These are phyloP conservation scores for Lachnellula hyalina DNA, from an alignment of 2,329 filamentous ascomycete species.

Conservation along the genomic window DNA sequence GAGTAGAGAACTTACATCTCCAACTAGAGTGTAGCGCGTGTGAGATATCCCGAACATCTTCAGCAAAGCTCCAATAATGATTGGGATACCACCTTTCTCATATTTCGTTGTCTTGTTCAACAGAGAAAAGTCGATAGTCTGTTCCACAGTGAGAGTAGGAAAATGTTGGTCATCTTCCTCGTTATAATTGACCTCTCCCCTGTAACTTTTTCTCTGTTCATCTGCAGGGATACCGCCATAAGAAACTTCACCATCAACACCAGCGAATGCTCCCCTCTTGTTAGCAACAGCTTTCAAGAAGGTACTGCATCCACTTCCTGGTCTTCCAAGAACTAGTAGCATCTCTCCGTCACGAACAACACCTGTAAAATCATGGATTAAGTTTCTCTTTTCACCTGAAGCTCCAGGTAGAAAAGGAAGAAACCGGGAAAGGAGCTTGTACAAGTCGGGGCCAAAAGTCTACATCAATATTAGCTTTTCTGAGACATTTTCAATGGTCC, in stretches of 20 bases:
- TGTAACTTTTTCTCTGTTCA: slow-evolving; percentile 61
- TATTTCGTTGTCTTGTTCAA: slow-evolving; percentile 70
- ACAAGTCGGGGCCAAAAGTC: slow-evolving; percentile 77
- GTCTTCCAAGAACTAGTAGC: slow-evolving; percentile 67
- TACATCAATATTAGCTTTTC: slow-evolving; percentile 3
- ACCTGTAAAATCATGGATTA: slow-evolving; percentile 64
- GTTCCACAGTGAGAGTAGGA: slow-evolving; percentile 68
- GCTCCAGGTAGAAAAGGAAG: slow-evolving; percentile 24
- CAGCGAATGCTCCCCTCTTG: slow-evolving; percentile 58
- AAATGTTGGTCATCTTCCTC: slow-evolving; percentile 74
- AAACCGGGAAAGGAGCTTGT: slow-evolving; percentile 47
- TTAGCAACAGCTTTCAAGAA: slow-evolving; percentile 74
- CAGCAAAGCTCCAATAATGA: slow-evolving; percentile 65
- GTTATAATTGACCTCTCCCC: slow-evolving; percentile 72
- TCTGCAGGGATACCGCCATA: slow-evolving; percentile 68
- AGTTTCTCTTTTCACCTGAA: slow-evolving; percentile 25
- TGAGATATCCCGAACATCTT: slow-evolving; percentile 77
- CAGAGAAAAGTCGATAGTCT: slow-evolving; percentile 70
- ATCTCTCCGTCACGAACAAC: slow-evolving; percentile 64
- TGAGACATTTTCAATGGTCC: background rate
- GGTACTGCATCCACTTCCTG: slow-evolving; percentile 70
- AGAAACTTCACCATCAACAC: slow-evolving; percentile 62
- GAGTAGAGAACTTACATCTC: slow-evolving; percentile 46
- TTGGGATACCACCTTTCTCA: slow-evolving; percentile 56
- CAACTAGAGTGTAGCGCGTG: slow-evolving; percentile 68